Base-by-base conservation (phyloP, 352 stramenopile species). In the Globisporangium uncinulatum region DNA sequence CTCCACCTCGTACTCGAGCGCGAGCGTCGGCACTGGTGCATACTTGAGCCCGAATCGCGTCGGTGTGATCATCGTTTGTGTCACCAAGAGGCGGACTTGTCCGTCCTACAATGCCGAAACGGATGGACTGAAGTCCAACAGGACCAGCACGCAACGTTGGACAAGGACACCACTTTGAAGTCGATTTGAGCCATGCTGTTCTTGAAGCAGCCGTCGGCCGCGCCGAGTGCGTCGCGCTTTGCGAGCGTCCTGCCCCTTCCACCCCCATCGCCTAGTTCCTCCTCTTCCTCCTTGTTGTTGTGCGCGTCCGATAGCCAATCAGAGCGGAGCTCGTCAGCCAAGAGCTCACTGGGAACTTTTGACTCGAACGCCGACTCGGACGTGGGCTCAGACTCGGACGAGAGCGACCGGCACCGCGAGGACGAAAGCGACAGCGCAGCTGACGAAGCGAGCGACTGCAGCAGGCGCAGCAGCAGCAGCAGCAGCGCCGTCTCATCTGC, bases 31-130 rank as follows among this genome's bases (percentile, higher is more conserved):
- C 45, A 91, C 73, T 9, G 84, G 84, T 54, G 71, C 69, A 63
- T 83, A 94, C 74, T 94, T 94, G 70, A 94, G 74, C 0, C 84
- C 84, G 48, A 94, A 86, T 52, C 84, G 76, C 21, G 70, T 92
- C 46, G 84, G 82, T 7, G 78, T 73, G 75, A 92, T 89, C 81
- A 80, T 88, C 44, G 8, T 41, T 13, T 20, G 6, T 29, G 24
- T 4, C 24, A 29, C 24, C 24, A 29, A 29, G 24, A 29, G 24
- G 24, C 24, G 24, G 24, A 29, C 24, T 29, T 29, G 24, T n/a
- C n/a, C n/a, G n/a, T n/a, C n/a, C n/a, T 37, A 9, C 32, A 37
- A 37, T 39, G 34, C 34, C 24, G 34, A 39, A 39, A 39, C 34
- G 34, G 34, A 39, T 39, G 34, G 34, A 29, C 24, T 4, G 24